Evolutionary conservation across 2,329 filamentous ascomycete genomes (phyloP), one percentile per base, ranked within the genome.

Genomic region (Zasmidium cellare): DNA sequence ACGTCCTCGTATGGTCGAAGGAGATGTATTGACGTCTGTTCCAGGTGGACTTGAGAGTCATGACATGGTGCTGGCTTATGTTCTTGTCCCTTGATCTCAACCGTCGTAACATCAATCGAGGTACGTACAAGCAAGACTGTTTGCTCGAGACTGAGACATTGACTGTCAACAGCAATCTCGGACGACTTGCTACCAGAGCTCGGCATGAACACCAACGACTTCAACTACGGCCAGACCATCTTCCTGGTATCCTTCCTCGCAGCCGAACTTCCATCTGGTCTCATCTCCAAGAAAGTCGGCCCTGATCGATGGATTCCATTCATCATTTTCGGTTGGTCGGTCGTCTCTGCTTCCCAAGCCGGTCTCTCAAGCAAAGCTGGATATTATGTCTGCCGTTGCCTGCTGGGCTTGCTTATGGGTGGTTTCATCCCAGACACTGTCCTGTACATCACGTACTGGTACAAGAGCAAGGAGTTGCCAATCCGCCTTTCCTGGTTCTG

Each of bases 391-490:
- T 71, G 71, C 1, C 67, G 76, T 0, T 73, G 71, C 3, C 60
- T 79, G 7, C 70, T 79, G 3, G 76, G 76, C 1, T 60, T 74
- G 0, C 63, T 77, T 2, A 76, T 75, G 63, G 73, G 73, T 24
- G 70, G 71, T 1, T 72, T 71, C 57, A 65, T 65, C 18, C 63
- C 63, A 2, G 84, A 86, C 55, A 84, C 84, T n/a, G 81, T 89
- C 5, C 55, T 65, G 3, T 65, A 65, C 51, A 63, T 65, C 46
- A 65, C 61, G 12, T 65, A 65, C 55, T 65, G 61, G 63, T 65
- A 65, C 49, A 65, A 69, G 66, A 74, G 65, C 56, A 69, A 55
- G 56, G 77, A 79, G 61, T 66, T 80, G 7, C 75, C 76, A 0
- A 71, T 74, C 23, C 72, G 77, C 1, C 60, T 79, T 11, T 72